Evolutionary conservation across 257 asterid genomes (phyloP).

Genomic region (Coffea canephora): DNA sequence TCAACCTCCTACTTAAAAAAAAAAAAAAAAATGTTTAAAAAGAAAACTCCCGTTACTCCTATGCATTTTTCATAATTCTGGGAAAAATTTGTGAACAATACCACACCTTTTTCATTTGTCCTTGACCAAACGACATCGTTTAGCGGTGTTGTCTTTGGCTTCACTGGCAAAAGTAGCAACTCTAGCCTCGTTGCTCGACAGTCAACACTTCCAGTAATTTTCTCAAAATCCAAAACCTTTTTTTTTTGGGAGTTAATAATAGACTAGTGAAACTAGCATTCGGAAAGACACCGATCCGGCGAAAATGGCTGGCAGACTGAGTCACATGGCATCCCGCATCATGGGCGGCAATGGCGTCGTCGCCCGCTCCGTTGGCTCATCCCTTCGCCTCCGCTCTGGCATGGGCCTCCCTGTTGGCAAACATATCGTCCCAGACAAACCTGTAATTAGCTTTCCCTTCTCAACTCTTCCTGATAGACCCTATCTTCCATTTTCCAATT

Average conservation of each 20-base stretch:
- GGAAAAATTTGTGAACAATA: no score
- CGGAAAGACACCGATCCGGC: constrained; percentile 8
- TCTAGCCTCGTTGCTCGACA: no score
- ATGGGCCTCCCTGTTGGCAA: constrained; percentile 97
- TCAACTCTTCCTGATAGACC: not conserved
- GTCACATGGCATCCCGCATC: constrained; percentile 70
- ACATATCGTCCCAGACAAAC: constrained; percentile 86
- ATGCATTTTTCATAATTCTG: no score
- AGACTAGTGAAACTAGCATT: not conserved
- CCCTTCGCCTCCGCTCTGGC: constrained; percentile 85
- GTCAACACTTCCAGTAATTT: no score
- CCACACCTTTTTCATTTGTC: no score
- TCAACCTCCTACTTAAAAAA: no score
- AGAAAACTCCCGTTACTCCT: no score
- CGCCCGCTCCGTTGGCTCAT: constrained; percentile 62
- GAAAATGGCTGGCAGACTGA: constrained; percentile 73
- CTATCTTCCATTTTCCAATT: not conserved
- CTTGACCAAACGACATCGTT: constrained; percentile 3
- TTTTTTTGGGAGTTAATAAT: no score
- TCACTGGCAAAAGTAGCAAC: not conserved
- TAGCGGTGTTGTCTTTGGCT: not conserved
- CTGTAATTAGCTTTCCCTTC: constrained; percentile 35
- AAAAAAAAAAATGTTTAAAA: no score
- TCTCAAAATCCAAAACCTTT: not conserved
- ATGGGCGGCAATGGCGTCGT: constrained; percentile 83